Conservation (phyloP, 176 grass and related monocot species). For the Rhipidocladum racemiflorum region DNA sequence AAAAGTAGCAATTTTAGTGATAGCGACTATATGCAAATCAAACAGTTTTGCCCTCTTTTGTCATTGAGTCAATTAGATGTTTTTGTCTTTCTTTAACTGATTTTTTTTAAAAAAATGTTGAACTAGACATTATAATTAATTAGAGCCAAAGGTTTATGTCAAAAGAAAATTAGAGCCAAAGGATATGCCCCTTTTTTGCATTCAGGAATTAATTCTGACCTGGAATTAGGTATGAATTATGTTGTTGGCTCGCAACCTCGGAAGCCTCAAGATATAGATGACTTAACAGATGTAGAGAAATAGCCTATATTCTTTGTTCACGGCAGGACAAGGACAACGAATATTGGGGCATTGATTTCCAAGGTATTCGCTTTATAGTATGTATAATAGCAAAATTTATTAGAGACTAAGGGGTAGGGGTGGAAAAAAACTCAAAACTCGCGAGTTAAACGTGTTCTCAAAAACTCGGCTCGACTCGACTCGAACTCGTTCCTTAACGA, state of each 20-base stretch:
- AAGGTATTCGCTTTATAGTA: too few relatives aligned
- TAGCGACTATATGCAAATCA: not conserved
- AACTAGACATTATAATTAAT: not conserved
- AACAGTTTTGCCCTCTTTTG: not conserved
- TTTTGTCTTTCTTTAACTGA: not conserved
- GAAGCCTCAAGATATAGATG: constrained; percentile 75
- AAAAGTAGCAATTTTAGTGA: not conserved
- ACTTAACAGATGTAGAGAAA: constrained; percentile 71
- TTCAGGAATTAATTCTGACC: not conserved
- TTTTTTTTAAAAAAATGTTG: not conserved
- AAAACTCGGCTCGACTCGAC: too few relatives aligned
- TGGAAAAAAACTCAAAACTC: too few relatives aligned
- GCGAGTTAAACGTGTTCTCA: too few relatives aligned
- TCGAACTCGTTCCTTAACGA: too few relatives aligned
- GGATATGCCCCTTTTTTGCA: not conserved
- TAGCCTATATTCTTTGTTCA: constrained; percentile 79
- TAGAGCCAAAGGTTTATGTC: not conserved
- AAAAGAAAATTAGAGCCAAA: too few relatives aligned
- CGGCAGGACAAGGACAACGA: constrained; percentile 89
- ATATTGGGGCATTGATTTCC: constrained; percentile 85
- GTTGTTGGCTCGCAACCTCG: constrained; percentile 88
- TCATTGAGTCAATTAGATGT: not conserved
- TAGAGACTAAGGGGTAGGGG: too few relatives aligned
- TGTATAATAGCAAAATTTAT: too few relatives aligned
- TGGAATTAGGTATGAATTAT: constrained; percentile 77